phyloP scores from a whole-genome alignment of 2,329 filamentous ascomycete genomes.

The Penicillium psychrosexuale region DNA sequence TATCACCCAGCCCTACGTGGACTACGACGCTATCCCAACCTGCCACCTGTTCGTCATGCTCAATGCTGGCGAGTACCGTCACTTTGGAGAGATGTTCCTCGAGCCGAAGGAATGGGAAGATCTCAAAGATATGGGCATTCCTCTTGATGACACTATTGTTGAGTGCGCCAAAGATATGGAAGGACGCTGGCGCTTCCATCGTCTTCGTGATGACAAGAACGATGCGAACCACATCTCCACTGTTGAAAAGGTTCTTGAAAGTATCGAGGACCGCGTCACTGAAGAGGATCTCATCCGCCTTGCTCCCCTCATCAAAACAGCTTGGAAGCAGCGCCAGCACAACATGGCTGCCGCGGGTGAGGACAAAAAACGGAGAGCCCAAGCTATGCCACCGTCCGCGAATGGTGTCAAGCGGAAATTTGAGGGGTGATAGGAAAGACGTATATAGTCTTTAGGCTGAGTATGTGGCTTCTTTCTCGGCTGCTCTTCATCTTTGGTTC shows the following conservation, averaged over 20 bases:
- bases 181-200: conserved; percentile 77
- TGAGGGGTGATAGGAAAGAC: conserved; percentile 31
- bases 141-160: conserved; percentile 81
- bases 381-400: conserved; percentile 17
- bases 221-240: conserved; percentile 86
- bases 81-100: conserved; percentile 66
- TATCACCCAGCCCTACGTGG: conserved; percentile 59
- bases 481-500: background rate
- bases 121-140: conserved; percentile 69
- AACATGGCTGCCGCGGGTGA: conserved; percentile 25
- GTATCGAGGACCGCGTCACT: conserved; percentile 80
- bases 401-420: conserved; percentile 44
- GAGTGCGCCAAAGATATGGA: conserved; percentile 80
- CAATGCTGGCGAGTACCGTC: conserved; percentile 62
- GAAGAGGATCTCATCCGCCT: conserved; percentile 73
- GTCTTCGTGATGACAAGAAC: conserved; percentile 88
- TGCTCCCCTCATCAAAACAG: conserved; percentile 68
- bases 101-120: conserved; percentile 77
- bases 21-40: conserved; percentile 77
- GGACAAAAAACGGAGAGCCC: conserved; percentile 26
- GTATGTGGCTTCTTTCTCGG: conserved; percentile 4
- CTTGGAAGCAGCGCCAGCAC: conserved; percentile 69
- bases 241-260: conserved; percentile 81
- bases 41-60: conserved; percentile 69
- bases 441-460: background rate